Conservation (phyloP, 495 filamentous ascomycete genomes). For the Sphaerosporella brunnea region DNA sequence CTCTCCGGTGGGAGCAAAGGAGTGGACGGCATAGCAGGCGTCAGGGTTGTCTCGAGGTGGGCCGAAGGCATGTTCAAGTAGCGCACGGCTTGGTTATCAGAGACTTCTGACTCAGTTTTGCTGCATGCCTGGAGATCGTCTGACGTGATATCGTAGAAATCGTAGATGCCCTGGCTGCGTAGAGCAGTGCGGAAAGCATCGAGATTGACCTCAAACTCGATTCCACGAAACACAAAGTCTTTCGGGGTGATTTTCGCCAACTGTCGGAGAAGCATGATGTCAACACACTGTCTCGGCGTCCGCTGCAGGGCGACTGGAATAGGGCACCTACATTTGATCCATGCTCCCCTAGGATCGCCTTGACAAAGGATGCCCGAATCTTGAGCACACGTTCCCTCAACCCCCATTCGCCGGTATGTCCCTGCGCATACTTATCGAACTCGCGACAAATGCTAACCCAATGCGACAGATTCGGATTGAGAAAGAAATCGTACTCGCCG, state of each 20-base stretch:
- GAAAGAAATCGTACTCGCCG: constrained; percentile 15
- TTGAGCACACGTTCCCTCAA: constrained; percentile 19
- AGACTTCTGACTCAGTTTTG: background rate
- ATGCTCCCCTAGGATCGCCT: constrained; percentile 21
- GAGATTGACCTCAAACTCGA: constrained; percentile 20
- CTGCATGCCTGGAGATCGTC: background rate
- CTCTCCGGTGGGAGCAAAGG: background rate
- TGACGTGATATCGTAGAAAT: background rate
- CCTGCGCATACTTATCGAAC: constrained; percentile 17
- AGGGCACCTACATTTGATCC: constrained; percentile 11
- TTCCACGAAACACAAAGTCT: constrained; percentile 16
- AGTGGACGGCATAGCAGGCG: background rate
- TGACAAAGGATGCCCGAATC: constrained; percentile 23
- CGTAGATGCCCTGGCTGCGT: constrained; percentile 16
- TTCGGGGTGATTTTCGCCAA: constrained; percentile 18
- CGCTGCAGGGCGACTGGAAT: too few species aligned
- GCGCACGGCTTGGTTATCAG: background rate
- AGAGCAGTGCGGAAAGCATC: constrained; percentile 13
- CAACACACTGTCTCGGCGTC: too few species aligned
- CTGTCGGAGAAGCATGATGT: too few species aligned
- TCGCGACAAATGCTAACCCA: constrained; percentile 29
- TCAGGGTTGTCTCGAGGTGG: background rate
- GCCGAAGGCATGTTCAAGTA: background rate
- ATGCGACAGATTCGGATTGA: constrained; percentile 31
- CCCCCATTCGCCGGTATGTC: constrained; percentile 13